Conservation (phyloP, 805 yeast species). For the Wickerhamomyces bovis region DNA sequence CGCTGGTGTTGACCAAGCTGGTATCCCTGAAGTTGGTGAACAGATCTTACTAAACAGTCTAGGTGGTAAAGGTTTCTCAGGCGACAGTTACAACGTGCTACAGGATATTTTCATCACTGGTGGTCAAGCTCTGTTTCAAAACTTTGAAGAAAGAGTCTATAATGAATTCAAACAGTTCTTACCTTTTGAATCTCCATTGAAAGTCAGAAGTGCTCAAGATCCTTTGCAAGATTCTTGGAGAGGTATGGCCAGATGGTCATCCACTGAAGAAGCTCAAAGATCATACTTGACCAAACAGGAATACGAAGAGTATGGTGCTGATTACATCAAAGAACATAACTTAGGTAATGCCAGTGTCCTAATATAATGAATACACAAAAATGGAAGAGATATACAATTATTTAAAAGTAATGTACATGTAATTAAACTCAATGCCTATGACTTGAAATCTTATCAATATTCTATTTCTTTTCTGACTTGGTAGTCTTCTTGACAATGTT, state of each 20-base stretch:
- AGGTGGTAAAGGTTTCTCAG: slow-evolving; percentile 48
- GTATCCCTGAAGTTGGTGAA: slow-evolving; percentile 72
- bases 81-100: slow-evolving; percentile 46
- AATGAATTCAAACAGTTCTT: slow-evolving; percentile 64
- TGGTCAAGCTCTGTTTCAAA: slow-evolving; percentile 64
- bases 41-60: slow-evolving; percentile 58
- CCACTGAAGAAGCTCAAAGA: slow-evolving; percentile 36
- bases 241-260: slow-evolving; percentile 85
- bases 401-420: not conserved
- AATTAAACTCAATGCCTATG: not conserved
- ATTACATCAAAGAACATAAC: slow-evolving; percentile 80
- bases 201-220: slow-evolving; percentile 57
- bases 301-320: slow-evolving; percentile 85
- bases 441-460: not conserved
- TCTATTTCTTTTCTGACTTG: not conserved
- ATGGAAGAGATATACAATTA: not conserved
- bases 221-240: slow-evolving; percentile 85
- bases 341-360: slow-evolving; percentile 48
- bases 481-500: slow-evolving; percentile 25
- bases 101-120: slow-evolving; percentile 81
- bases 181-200: slow-evolving; percentile 60
- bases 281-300: slow-evolving; percentile 60
- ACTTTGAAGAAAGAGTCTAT: slow-evolving; percentile 60
- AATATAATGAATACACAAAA: not conserved
- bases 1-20: slow-evolving; percentile 95